Evolutionary conservation across 495 filamentous ascomycete genomes (phyloP).

Genomic region (Neurospora tetraspora): DNA sequence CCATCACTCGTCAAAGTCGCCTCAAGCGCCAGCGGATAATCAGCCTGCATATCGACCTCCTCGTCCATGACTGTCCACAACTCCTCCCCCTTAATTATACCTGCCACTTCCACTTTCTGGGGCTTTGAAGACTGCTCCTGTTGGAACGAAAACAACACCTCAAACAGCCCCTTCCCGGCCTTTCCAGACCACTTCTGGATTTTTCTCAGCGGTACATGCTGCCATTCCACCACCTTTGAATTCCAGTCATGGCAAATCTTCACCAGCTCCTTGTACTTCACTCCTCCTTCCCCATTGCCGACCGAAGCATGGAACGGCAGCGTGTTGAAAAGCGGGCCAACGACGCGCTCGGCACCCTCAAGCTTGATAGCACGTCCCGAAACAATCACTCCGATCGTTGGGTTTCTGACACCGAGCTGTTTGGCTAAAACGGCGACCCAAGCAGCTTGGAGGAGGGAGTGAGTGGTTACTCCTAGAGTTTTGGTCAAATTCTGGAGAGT

Average conservation of each 20-base stretch:
- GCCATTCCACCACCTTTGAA: constrained; percentile 46
- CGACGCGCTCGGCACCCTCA: constrained; percentile 53
- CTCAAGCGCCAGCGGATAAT: constrained; percentile 72
- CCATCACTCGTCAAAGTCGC: constrained; percentile 40
- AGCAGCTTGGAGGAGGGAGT: constrained; percentile 61
- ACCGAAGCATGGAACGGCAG: constrained; percentile 48
- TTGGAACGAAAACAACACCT: constrained; percentile 81
- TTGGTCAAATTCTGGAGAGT: constrained; percentile 37
- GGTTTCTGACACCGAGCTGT: constrained; percentile 16
- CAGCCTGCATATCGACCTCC: constrained; percentile 28
- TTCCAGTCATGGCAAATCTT: constrained; percentile 51
- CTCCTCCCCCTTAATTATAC: background rate
- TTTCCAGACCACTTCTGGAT: constrained; percentile 58
- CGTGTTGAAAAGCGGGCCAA: constrained; percentile 89
- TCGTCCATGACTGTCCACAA: constrained; percentile 49
- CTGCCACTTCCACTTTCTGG: constrained; percentile 4
- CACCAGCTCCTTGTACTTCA: constrained; percentile 33
- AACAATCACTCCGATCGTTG: constrained; percentile 55
- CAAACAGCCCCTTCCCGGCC: constrained; percentile 55
- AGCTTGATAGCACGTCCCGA: constrained; percentile 61
- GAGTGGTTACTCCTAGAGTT: constrained; percentile 58
- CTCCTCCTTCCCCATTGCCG: background rate
- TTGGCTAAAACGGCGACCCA: constrained; percentile 49
- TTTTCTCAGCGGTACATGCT: constrained; percentile 62
- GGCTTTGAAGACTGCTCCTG: constrained; percentile 22